Base-by-base conservation (phyloP, 768 basidiomycete genomes). In the Boletus subparvulus region DNA sequence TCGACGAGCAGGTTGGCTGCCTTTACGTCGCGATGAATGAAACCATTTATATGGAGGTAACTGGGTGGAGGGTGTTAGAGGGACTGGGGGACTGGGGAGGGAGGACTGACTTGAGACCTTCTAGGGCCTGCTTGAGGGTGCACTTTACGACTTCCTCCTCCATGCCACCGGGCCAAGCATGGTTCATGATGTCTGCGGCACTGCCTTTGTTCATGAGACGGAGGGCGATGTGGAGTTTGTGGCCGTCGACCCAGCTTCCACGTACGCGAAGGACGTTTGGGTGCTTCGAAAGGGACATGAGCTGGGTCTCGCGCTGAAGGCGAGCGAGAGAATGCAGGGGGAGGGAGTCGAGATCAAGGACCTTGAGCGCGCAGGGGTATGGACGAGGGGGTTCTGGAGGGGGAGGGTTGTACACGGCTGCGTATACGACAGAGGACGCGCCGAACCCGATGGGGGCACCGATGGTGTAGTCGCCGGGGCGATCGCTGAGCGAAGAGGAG, bases 1-100 rank as follows among this genome's bases (percentile, higher is more conserved):
- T 95, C 93, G 51, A 96, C 84, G 47, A 98, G 86, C 11, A 98
- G 79, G 67, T 98, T 98, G 13, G 92, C 95, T 4, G 93, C 92
- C 73, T 98, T 98, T 65, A 98, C 72, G 66, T 98, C 95, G 28
- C 95, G 84, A 68, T 98, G 92, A n/a, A 93, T 89, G 69, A 92
- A 90, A 0, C 90, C 91, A 59, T 94, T 95, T 52, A 83, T 79
- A 65, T 95, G 92, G n/a, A 94, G 80, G 62, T 94, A 93, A 62
- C 89, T 92, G 24, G 35, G 44, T 16, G 53, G 43, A 56, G 56
- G 35, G 13, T 53, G 43, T 61, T n/a, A 59, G 54, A 41, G 13
- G 48, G 51, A 42, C 19, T 2, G 33, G 36, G 45, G 13, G 14
- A 4, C 4, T 8, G 11, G 37, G 44, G 40, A 46, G 33, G 54